A percentile compares a stretch with the other conserved stretches of the same genome.
Evolutionary conservation across 495 filamentous ascomycete genomes (phyloP).

Genomic region (Penicillium steckii): DNA sequence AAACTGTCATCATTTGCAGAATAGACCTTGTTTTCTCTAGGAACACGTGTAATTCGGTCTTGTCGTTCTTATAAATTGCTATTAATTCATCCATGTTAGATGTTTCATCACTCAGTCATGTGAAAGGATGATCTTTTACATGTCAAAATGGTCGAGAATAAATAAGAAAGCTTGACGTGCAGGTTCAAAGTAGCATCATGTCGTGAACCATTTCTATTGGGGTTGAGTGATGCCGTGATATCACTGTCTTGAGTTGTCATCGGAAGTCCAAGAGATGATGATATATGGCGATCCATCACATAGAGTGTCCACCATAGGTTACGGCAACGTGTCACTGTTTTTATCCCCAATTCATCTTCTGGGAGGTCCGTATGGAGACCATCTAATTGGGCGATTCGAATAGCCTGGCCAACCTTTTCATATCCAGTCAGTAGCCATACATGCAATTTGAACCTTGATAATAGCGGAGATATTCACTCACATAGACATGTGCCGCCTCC

Average conservation of each 20-base stretch:
- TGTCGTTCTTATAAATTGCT: slow-evolving; percentile 35
- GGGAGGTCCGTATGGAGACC: background rate
- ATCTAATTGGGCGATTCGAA: background rate
- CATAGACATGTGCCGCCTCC: background rate
- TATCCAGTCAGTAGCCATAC: background rate
- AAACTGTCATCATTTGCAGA: slow-evolving; percentile 31
- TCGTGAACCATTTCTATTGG: slow-evolving; percentile 8
- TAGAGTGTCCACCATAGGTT: background rate
- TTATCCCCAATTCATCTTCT: background rate
- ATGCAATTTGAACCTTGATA: too few relatives aligned
- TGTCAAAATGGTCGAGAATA: slow-evolving; percentile 26
- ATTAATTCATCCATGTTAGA: background rate
- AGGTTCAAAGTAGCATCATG: slow-evolving; percentile 27
- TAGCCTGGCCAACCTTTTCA: background rate
- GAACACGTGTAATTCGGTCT: slow-evolving; percentile 31
- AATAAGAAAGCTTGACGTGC: slow-evolving; percentile 30
- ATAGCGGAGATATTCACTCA: background rate
- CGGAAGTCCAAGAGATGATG: background rate
- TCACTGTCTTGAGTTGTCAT: background rate
- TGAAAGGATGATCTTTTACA: slow-evolving; percentile 1
- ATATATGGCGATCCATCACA: background rate
- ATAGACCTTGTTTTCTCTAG: slow-evolving; percentile 33
- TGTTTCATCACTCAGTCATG: background rate
- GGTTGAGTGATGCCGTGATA: slow-evolving; percentile 9
- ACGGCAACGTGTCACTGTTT: background rate